Conservation (phyloP, 495 filamentous ascomycete genomes). For the Pseudoneurospora amorphoporcata region DNA sequence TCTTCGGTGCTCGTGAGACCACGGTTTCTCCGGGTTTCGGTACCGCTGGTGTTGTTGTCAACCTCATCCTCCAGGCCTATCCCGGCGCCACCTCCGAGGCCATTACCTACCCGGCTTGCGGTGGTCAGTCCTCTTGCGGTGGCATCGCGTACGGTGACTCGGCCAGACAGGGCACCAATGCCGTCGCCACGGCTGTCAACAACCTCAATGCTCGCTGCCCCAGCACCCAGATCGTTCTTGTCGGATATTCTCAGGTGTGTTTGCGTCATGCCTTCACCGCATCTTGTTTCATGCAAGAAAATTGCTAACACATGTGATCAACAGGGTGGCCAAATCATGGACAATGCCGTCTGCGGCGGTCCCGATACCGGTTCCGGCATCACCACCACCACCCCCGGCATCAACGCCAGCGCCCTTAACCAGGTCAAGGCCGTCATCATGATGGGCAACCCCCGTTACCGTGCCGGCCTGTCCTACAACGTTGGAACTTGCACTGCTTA, state of each 20-base stretch:
- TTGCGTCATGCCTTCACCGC: conserved; percentile 8
- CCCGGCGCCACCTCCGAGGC: conserved; percentile 46
- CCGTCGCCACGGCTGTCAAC: conserved; percentile 45
- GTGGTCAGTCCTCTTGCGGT: conserved; percentile 38
- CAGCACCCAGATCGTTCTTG: conserved; percentile 44
- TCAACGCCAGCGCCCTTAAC: conserved; percentile 34
- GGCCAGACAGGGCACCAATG: conserved; percentile 38
- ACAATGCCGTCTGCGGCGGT: conserved; percentile 53
- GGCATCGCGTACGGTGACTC: conserved; percentile 44
- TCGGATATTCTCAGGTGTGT: conserved; percentile 52
- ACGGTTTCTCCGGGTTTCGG: conserved; percentile 47
- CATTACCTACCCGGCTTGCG: conserved; percentile 41
- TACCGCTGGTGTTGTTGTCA: conserved; percentile 42
- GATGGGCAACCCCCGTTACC: conserved; percentile 50
- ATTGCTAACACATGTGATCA: background rate
- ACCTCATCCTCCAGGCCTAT: conserved; percentile 40
- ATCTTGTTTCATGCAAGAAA: conserved; percentile 6
- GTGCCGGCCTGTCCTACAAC: conserved; percentile 45
- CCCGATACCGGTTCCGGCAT: conserved; percentile 23
- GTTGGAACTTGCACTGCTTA: conserved; percentile 48
- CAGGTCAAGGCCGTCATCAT: conserved; percentile 47
- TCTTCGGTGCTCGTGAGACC: conserved; percentile 57
- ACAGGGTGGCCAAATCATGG: conserved; percentile 55
- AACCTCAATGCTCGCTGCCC: conserved; percentile 44
- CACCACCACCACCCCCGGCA: conserved; percentile 22